Conservation (phyloP, 1,139 yeast species). For the Petasospora fabianii region DNA sequence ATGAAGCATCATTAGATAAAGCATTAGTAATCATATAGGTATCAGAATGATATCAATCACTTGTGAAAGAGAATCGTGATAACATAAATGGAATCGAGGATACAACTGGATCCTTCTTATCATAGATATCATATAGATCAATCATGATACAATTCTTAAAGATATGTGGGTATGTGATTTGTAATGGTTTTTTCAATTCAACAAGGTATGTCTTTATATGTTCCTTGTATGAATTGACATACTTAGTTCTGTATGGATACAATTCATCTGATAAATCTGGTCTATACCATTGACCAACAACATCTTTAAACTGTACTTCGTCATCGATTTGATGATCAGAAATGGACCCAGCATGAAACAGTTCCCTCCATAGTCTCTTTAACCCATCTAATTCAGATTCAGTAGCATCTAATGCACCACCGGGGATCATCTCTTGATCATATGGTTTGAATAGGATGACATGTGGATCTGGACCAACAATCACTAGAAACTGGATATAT, state of each 20-base stretch:
- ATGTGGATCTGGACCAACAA: slow-evolving; percentile 35
- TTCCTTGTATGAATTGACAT: slow-evolving; percentile 33
- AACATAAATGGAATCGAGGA: slow-evolving; percentile 24
- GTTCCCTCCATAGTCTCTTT: slow-evolving; percentile 27
- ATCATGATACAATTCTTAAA: slow-evolving; percentile 30
- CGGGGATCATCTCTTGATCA: slow-evolving; percentile 26
- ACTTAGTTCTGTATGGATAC: slow-evolving; percentile 37
- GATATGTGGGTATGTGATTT: slow-evolving; percentile 1
- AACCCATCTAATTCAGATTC: slow-evolving; percentile 32
- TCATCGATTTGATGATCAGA: no score
- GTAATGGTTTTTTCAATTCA: slow-evolving; percentile 18
- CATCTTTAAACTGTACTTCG: slow-evolving; percentile 25
- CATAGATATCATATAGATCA: slow-evolving; percentile 35
- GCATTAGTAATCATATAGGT: no score
- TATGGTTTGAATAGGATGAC: slow-evolving; percentile 31
- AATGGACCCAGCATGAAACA: no score
- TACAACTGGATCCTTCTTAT: slow-evolving; percentile 26
- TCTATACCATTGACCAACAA: slow-evolving; percentile 38
- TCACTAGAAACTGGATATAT: slow-evolving; percentile 33
- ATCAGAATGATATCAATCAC: no score
- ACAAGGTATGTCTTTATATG: slow-evolving; percentile 33
- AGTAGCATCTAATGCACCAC: slow-evolving; percentile 31
- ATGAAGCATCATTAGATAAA: not conserved
- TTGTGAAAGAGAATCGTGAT: slow-evolving; percentile 28
- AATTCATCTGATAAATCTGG: slow-evolving; percentile 33